A percentile compares a stretch with the other conserved stretches of the same genome.
Evolutionary conservation across 345 rosid species (phyloP).

Genomic region (Durio zibethinus): DNA sequence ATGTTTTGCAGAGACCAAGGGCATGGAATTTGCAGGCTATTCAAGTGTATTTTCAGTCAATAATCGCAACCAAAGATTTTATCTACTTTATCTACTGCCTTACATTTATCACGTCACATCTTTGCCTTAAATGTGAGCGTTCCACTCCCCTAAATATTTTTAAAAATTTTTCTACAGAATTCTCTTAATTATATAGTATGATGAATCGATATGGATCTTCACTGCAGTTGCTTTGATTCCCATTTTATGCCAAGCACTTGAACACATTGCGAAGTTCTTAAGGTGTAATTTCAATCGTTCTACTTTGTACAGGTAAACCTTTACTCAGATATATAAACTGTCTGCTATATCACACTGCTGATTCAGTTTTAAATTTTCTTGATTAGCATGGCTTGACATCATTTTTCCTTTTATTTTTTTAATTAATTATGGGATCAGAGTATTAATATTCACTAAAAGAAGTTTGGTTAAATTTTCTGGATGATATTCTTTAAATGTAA

Average conservation of each 20-base stretch:
- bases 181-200: conserved; percentile 4
- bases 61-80: conserved; percentile 86
- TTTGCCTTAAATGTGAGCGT: conserved; percentile 81
- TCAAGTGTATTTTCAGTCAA: conserved; percentile 79
- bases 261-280: conserved; percentile 79
- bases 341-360: background rate
- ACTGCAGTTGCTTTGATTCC: conserved; percentile 89
- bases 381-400: background rate
- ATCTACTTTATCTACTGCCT: conserved; percentile 88
- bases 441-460: background rate
- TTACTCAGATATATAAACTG: background rate
- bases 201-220: conserved; percentile 15
- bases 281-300: conserved; percentile 79
- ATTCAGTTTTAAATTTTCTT: conserved; percentile 11
- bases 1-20: conserved; percentile 66
- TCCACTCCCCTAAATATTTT: background rate
- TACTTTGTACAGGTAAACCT: conserved; percentile 70
- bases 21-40: conserved; percentile 88
- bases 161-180: background rate
- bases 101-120: conserved; percentile 80
- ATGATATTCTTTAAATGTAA: background rate
- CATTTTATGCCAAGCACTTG: conserved; percentile 75
- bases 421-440: background rate
- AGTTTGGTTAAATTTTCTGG: background rate
- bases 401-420: background rate